Base-by-base conservation (phyloP, 2,329 filamentous ascomycete species). In the Sordariomycetes sp. region DNA sequence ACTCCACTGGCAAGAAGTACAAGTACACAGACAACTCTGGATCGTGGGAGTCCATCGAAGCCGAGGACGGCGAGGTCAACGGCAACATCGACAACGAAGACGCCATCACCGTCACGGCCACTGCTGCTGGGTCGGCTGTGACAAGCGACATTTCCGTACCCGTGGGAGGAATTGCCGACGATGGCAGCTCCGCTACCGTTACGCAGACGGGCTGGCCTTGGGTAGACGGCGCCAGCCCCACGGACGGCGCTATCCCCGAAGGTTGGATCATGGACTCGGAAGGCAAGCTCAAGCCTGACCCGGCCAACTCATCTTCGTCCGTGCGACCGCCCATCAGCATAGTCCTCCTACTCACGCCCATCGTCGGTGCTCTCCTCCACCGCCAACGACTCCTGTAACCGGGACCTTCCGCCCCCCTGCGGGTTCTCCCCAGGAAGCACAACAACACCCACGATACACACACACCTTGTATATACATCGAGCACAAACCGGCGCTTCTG, bases 1-100 rank as follows among this genome's bases (percentile, higher is more conserved):
- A 96, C 65, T 95, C 88, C 16, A 95, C 88, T 2, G 92, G 92
- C 35, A 80, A 72, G 14, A 66, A 82, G 42, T 98, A 98, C 67
- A 68, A 64, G 37, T 98, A 96, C 63, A 74, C 74, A 44, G 84
- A 92, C 54, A 74, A 70, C 24, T 80, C 72, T 31, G 92, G 92
- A 31, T 73, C 68, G 16, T 94, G 86, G 85, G 52, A 75, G 44
- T 90, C 84, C 32, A 96, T 98, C 57, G 61, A 74, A 46, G 78
- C 90, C 34, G 72, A 81, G n/a, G 87, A 78, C 43, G 92, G 92
- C 40, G 58, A 66, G 43, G 66, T 96, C 55, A 86, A 86, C 55
- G 75, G 73, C 20, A 82, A 75, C 38, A 69, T 72, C 46, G 68
- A 70, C 41, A 70, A 67, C 39, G 64, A 70, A 21, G 73, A 65